Evolutionary conservation across 139 green algal genomes (phyloP).

Genomic region (Auxenochlorella protothecoides): DNA sequence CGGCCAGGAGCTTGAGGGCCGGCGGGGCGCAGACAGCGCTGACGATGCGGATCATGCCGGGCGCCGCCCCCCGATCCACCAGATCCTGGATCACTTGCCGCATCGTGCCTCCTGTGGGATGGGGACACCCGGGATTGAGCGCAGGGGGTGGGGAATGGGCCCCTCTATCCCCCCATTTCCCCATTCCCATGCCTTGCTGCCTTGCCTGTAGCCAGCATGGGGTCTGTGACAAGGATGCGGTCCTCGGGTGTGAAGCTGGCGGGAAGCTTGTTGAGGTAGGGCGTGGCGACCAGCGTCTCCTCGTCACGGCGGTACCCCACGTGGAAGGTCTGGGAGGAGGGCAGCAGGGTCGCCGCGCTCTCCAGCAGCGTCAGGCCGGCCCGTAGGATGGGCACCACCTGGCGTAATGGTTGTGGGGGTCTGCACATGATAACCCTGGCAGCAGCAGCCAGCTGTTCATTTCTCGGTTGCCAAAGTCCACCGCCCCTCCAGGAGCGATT

Average conservation of each 20-base stretch:
- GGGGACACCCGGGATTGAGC: too few species aligned
- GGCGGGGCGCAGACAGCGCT: conserved; percentile 62
- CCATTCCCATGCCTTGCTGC: background rate
- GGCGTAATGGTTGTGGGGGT: background rate
- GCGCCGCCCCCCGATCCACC: conserved; percentile 50
- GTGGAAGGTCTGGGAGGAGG: conserved; percentile 71
- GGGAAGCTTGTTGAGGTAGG: conserved; percentile 94
- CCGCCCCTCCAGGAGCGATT: too few species aligned
- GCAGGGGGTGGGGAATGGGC: too few species aligned
- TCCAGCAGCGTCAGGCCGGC: conserved; percentile 83
- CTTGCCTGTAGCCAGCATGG: conserved; percentile 81
- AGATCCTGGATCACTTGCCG: conserved; percentile 64
- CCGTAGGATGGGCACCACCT: conserved; percentile 83
- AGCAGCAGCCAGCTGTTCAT: too few species aligned
- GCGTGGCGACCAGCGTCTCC: conserved; percentile 63
- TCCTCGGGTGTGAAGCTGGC: conserved; percentile 52
- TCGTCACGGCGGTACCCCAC: conserved; percentile 82
- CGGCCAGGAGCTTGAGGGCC: conserved; percentile 64
- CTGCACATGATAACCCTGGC: too few species aligned
- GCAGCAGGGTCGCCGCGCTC: conserved; percentile 63
- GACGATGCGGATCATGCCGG: conserved; percentile 69
- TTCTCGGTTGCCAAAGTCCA: too few species aligned
- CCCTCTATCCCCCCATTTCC: conserved; percentile 28
- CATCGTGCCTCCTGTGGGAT: conserved; percentile 57
- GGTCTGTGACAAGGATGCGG: conserved; percentile 69